Conservation (phyloP, 352 stramenopile genomes). For the Globisporangium recalcitrans region DNA sequence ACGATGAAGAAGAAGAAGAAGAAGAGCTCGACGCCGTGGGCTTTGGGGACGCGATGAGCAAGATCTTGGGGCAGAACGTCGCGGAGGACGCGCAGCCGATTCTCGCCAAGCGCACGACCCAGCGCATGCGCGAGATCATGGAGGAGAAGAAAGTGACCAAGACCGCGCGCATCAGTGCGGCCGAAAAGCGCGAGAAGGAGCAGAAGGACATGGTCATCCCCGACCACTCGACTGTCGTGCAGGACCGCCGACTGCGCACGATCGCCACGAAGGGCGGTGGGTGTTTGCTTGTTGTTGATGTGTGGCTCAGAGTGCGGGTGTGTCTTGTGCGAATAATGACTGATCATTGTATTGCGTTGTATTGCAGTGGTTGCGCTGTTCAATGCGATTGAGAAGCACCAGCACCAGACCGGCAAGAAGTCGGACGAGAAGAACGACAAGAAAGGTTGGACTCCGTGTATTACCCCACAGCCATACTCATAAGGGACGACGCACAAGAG, state of each 20-base stretch:
- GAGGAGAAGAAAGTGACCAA: constrained; percentile 74
- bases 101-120: constrained; percentile 77
- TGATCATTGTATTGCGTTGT: background rate
- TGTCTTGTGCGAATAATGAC: background rate
- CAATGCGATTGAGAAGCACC: constrained; percentile 84
- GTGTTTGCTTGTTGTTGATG: background rate
- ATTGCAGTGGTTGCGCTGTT: constrained; percentile 72
- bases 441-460: constrained; percentile 28
- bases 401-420: constrained; percentile 60
- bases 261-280: constrained; percentile 79
- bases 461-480: background rate
- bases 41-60: constrained; percentile 85
- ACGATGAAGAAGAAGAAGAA: constrained; percentile 20
- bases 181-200: constrained; percentile 69
- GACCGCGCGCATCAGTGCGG: constrained; percentile 54
- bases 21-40: constrained; percentile 62
- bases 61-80: constrained; percentile 76
- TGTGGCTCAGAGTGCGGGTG: background rate
- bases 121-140: constrained; percentile 77
- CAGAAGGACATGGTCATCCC: constrained; percentile 77
- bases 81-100: constrained; percentile 65
- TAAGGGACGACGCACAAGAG: background rate
- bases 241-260: constrained; percentile 69
- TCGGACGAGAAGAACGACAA: constrained; percentile 62
- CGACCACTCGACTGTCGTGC: constrained; percentile 41